Conservation (phyloP, 306 rosid species). For the Myrica gale region DNA sequence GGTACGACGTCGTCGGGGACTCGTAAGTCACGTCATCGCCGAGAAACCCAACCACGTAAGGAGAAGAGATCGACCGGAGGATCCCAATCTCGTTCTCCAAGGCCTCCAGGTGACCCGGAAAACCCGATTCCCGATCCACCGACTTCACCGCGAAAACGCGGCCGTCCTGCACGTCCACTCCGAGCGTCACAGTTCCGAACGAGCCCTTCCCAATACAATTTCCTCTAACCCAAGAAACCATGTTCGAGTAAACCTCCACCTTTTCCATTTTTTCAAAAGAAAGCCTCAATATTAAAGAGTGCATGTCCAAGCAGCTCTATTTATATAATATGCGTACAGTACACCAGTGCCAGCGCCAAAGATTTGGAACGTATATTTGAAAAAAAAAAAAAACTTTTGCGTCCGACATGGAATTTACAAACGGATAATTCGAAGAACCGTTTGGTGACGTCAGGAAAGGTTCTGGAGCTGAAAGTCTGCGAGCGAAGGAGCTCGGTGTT, state of each 20-base stretch:
- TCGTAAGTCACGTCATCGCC: constrained; percentile 66
- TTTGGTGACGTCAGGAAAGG: constrained; percentile 42
- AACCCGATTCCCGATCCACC: constrained; percentile 40
- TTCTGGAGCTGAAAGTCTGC: constrained; percentile 17
- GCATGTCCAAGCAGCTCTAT: constrained; percentile 33
- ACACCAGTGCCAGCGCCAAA: constrained; percentile 2
- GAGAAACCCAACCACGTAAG: constrained; percentile 53
- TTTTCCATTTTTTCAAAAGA: not conserved
- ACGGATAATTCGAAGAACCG: constrained; percentile 47
- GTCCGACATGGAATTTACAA: constrained; percentile 47
- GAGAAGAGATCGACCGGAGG: constrained; percentile 49
- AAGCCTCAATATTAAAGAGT: not conserved
- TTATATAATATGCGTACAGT: constrained; percentile 24
- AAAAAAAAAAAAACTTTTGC: not conserved
- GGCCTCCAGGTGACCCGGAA: constrained; percentile 40
- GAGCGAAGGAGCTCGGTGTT: constrained; percentile 23
- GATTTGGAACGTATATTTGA: constrained; percentile 6
- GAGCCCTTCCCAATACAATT: constrained; percentile 70
- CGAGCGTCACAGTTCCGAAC: constrained; percentile 65
- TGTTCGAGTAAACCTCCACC: not conserved
- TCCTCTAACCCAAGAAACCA: constrained; percentile 74
- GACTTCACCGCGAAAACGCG: constrained; percentile 77
- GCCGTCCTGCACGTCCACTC: constrained; percentile 42
- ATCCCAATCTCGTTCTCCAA: constrained; percentile 75
- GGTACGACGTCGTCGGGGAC: constrained; percentile 35